Percentiles rank a stretch among this genome's conserved stretches.
Evolutionary conservation across 176 grass and related monocot species (phyloP).

Genomic region (Eragrostis nindensis): DNA sequence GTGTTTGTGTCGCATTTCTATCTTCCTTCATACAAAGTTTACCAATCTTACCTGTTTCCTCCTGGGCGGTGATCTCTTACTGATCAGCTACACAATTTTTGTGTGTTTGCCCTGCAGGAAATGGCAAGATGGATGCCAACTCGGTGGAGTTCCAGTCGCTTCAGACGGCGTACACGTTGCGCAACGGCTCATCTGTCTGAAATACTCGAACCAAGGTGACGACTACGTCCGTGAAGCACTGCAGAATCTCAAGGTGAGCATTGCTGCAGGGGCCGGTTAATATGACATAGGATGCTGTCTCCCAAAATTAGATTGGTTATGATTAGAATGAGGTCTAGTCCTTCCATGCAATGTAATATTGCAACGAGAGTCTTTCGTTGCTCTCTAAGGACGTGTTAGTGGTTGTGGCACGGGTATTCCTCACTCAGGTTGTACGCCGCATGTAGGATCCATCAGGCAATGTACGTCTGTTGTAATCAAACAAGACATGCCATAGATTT

Average conservation of each 20-base stretch:
- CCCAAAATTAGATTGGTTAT: background rate
- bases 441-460: too few relatives aligned
- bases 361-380: background rate
- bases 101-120: constrained; percentile 53
- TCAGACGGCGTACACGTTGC: constrained; percentile 62
- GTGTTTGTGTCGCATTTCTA: background rate
- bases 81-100: too few relatives aligned
- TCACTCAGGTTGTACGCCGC: too few relatives aligned
- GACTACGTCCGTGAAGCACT: constrained; percentile 67
- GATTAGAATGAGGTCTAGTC: background rate
- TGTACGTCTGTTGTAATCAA: too few relatives aligned
- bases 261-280: constrained; percentile 48
- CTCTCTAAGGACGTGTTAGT: background rate
- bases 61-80: background rate
- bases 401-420: background rate
- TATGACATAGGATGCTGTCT: constrained; percentile 13
- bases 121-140: constrained; percentile 66
- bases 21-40: background rate
- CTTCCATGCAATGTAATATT: background rate
- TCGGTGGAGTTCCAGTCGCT: constrained; percentile 64
- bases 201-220: constrained; percentile 87
- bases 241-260: constrained; percentile 69
- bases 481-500: too few relatives aligned
- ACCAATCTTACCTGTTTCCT: background rate
- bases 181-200: constrained; percentile 81